Evolutionary conservation across 2,329 filamentous ascomycete species (phyloP).

Genomic region (Colletotrichum liaoningense): DNA sequence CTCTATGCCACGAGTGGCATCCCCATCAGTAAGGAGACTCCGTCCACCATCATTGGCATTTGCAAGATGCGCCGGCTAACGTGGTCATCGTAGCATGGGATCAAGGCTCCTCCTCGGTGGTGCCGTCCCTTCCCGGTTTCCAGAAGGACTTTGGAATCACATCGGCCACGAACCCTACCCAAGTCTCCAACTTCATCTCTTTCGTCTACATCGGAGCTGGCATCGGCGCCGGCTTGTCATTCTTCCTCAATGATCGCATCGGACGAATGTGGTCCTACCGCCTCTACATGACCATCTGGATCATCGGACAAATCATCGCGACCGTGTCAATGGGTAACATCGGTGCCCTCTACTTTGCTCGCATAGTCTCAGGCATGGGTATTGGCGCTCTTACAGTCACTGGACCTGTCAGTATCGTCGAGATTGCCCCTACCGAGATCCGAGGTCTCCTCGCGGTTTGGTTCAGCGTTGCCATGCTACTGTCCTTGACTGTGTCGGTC

Average conservation of each 20-base stretch:
- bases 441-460: conserved; percentile 50
- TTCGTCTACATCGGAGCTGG: conserved; percentile 44
- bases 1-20: conserved; percentile 39
- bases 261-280: conserved; percentile 53
- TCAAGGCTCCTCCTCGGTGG: conserved; percentile 35
- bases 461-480: conserved; percentile 50
- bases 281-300: conserved; percentile 49
- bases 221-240: conserved; percentile 43
- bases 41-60: background rate
- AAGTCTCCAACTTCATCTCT: conserved; percentile 49
- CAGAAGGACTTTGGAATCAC: conserved; percentile 47
- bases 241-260: conserved; percentile 54
- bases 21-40: conserved; percentile 12
- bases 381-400: conserved; percentile 52
- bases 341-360: conserved; percentile 47
- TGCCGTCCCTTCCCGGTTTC: conserved; percentile 49
- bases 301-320: conserved; percentile 48
- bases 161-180: conserved; percentile 33
- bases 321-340: conserved; percentile 41
- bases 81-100: background rate
- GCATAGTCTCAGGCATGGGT: conserved; percentile 51
- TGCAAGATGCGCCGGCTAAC: background rate
- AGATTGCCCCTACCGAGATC: conserved; percentile 52
- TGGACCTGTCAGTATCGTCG: conserved; percentile 49
- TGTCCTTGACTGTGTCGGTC: conserved; percentile 40